Conservation (phyloP, 2,329 filamentous ascomycete species). For the Aureobasidium sp. region DNA sequence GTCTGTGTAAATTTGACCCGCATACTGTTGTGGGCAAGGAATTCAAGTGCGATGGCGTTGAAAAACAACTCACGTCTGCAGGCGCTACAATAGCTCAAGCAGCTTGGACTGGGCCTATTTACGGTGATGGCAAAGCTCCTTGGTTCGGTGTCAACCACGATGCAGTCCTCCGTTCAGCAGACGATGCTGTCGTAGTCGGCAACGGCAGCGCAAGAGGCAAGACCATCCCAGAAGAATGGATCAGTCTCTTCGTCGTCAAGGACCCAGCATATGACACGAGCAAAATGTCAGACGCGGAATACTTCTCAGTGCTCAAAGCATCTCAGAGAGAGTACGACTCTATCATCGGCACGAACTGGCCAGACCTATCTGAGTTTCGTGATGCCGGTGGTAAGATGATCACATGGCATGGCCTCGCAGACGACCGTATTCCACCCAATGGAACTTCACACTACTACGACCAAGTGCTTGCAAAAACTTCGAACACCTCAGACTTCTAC, state of each 20-base stretch:
- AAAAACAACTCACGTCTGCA: slow-evolving; percentile 21
- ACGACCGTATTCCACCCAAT: slow-evolving; percentile 31
- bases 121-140: slow-evolving; percentile 18
- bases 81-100: slow-evolving; percentile 26
- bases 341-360: slow-evolving; percentile 31
- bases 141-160: slow-evolving; percentile 30
- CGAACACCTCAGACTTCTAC: slow-evolving; percentile 27
- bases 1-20: slow-evolving; percentile 27
- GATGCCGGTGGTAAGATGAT: slow-evolving; percentile 35
- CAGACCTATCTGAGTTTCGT: slow-evolving; percentile 32
- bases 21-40: slow-evolving; percentile 22
- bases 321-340: slow-evolving; percentile 25
- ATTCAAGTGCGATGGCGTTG: slow-evolving; percentile 21
- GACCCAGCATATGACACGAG: slow-evolving; percentile 26
- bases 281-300: slow-evolving; percentile 25
- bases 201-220: slow-evolving; percentile 19
- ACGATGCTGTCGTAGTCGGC: slow-evolving; percentile 22
- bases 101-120: slow-evolving; percentile 26
- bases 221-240: slow-evolving; percentile 27
- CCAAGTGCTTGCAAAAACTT: slow-evolving; percentile 23
- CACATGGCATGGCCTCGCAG: slow-evolving; percentile 35
- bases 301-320: slow-evolving; percentile 20
- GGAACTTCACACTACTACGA: slow-evolving; percentile 33
- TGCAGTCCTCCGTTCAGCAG: slow-evolving; percentile 20
- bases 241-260: slow-evolving; percentile 28